A percentile compares a stretch with the other conserved stretches of the same genome.
Conservation (phyloP, 805 yeast species). For the Ogataea naganishii region DNA sequence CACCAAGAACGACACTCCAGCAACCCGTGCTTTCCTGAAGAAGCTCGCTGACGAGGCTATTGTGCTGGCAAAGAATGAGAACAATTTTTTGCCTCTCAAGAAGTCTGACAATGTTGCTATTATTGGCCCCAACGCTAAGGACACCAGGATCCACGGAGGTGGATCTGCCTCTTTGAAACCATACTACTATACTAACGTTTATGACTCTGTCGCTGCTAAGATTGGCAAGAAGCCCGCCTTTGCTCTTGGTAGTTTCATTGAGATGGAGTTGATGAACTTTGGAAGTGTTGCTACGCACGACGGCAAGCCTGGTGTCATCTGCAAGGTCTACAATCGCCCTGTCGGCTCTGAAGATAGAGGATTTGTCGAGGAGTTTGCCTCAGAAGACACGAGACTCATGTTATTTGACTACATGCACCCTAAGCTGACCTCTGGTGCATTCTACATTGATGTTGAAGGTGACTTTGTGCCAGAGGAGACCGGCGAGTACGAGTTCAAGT, state of each 20-base stretch:
- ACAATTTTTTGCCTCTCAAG: constrained; percentile 35
- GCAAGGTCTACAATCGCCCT: constrained; percentile 20
- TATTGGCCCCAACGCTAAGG: constrained; percentile 53
- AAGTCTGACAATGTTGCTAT: constrained; percentile 34
- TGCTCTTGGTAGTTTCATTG: constrained; percentile 26
- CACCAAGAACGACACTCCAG: constrained; percentile 34
- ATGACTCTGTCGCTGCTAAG: constrained; percentile 11
- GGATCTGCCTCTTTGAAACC: constrained; percentile 43
- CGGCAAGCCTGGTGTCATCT: constrained; percentile 19
- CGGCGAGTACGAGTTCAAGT: constrained; percentile 31
- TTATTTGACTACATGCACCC: constrained; percentile 17
- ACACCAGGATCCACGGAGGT: constrained; percentile 47
- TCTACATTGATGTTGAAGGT: constrained; percentile 31
- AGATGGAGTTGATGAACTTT: constrained; percentile 9
- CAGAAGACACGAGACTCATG: constrained; percentile 10
- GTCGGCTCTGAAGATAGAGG: constrained; percentile 14
- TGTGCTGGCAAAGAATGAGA: constrained; percentile 49
- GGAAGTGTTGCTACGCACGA: constrained; percentile 9
- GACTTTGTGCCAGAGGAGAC: constrained; percentile 27
- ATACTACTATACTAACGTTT: constrained; percentile 11
- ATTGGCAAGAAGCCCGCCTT: constrained; percentile 17
- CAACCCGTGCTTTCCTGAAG: constrained; percentile 33
- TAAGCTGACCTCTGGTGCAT: constrained; percentile 16
- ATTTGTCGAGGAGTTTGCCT: constrained; percentile 18
- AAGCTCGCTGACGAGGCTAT: constrained; percentile 41